phyloP scores from a whole-genome alignment of 2,329 filamentous ascomycete species.

The Chrysoporthe deuterocubensis region DNA sequence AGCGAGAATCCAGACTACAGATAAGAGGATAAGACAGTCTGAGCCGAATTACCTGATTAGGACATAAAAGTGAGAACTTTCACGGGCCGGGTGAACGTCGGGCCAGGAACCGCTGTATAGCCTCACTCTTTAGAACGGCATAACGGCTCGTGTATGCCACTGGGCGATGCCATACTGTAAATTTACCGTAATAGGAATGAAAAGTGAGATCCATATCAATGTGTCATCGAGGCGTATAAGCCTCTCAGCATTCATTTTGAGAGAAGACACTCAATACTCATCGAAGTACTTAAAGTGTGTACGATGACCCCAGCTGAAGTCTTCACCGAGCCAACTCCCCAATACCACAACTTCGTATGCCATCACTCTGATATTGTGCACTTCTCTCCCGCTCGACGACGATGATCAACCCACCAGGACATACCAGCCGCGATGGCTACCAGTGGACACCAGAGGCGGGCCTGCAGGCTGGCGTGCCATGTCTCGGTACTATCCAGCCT shows the following conservation, averaged over 20 bases:
- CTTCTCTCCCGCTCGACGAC: neutral
- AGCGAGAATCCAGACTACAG: neutral
- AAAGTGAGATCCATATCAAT: neutral
- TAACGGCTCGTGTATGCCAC: neutral
- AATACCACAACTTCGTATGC: no score
- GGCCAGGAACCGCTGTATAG: neutral
- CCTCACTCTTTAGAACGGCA: neutral
- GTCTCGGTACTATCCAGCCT: constrained; percentile 23
- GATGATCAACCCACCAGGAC: constrained; percentile 22
- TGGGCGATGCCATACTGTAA: neutral
- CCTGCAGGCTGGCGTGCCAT: constrained; percentile 26
- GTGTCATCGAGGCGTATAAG: no score
- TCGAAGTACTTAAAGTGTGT: neutral
- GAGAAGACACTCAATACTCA: neutral
- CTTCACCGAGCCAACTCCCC: neutral
- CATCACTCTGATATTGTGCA: neutral
- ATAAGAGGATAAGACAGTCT: neutral
- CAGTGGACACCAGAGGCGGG: constrained; percentile 30
- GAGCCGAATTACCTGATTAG: constrained; percentile 8
- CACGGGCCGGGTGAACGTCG: neutral
- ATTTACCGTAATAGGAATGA: neutral
- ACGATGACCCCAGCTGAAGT: neutral
- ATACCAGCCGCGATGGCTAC: constrained; percentile 29
- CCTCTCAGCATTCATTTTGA: neutral
- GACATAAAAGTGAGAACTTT: constrained; percentile 27